Percentiles rank a stretch among this genome's conserved stretches.
These are phyloP conservation scores for Luffa acutangula DNA, from an alignment of 306 rosid genomes.

Conservation along the genomic window DNA sequence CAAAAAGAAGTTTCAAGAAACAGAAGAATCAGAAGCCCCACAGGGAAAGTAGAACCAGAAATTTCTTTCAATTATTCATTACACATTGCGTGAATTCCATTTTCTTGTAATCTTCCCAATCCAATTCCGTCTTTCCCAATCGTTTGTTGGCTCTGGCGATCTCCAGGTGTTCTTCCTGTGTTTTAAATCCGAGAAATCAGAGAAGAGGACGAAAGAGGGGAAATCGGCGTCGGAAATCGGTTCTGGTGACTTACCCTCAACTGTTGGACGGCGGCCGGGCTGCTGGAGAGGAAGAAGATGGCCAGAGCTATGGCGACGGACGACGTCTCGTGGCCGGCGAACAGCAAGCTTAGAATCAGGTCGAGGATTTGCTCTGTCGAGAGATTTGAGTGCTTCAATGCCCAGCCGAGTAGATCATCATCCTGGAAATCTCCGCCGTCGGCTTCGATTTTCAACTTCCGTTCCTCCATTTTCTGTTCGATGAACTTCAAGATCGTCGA, in stretches of 20 bases:
- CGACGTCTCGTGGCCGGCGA: slow-evolving; percentile 98
- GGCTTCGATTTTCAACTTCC: slow-evolving; percentile 22
- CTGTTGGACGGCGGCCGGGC: slow-evolving; percentile 56
- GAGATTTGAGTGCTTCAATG: slow-evolving; percentile 73
- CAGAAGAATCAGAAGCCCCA: not conserved
- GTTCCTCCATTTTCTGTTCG: slow-evolving; percentile 65
- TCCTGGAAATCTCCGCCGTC: slow-evolving; percentile 36
- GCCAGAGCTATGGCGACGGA: slow-evolving; percentile 86
- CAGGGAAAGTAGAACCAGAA: not conserved
- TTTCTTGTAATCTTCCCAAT: slow-evolving; percentile 85
- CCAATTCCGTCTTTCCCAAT: slow-evolving; percentile 61
- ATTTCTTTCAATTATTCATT: slow-evolving; percentile 18
- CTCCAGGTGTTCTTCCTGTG: slow-evolving; percentile 69
- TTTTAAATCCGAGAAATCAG: not conserved
- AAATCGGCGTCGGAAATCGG: not conserved
- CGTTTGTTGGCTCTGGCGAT: slow-evolving; percentile 51
- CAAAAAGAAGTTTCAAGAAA: too few species aligned
- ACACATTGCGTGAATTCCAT: slow-evolving; percentile 98
- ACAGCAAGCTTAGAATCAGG: slow-evolving; percentile 73
- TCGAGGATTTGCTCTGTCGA: slow-evolving; percentile 92
- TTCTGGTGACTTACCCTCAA: slow-evolving; percentile 39
- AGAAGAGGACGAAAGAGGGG: not conserved
- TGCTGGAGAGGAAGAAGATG: slow-evolving; percentile 58
- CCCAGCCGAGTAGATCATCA: slow-evolving; percentile 88
- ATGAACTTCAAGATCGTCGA: slow-evolving; percentile 70